Base-by-base conservation (phyloP, 1,139 yeast genomes). In the Candida sp. region DNA sequence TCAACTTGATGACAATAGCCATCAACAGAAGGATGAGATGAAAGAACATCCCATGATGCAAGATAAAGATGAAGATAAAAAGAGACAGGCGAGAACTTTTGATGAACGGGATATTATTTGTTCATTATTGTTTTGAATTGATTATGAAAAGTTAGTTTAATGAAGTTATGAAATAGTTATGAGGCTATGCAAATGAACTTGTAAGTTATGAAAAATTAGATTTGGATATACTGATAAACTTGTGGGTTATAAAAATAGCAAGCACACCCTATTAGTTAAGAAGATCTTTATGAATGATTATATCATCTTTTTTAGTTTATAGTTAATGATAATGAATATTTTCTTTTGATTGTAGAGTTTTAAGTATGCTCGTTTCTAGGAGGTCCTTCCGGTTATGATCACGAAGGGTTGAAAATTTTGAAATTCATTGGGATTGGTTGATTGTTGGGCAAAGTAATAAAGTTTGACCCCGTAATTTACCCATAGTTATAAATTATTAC, bases 91-190 rank as follows among this genome's bases (percentile, higher is more conserved):
- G 5, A 34, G 23, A 34, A 34, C 36, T 22, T 37, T 37, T 29
- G 39, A 37, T 29, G 39, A 37, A 29, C 23, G 39, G 11, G 39
- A 37, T 29, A 37, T 37, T 15, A 29, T 37, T 11, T 37, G 39
- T 33, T 37, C 39, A 12, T 37, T 37, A 30, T 29, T 37, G 12
- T 37, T 25, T 37, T 37, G 33, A 30, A 9, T n/a, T 30, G 33
- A 11, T 30, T 11, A n/a, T 8, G 19, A 30, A 9, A 12, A 30
- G 11, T 30, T 9, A 9, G 6, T 6, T 6, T 25, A 6, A 25
- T 25, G 6, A 9, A 25, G 6, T 25, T 6, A 25, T 25, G 29
- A 25, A 25, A 6, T 25, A 25, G n/a, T n/a, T n/a, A n/a, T n/a
- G n/a, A n/a, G n/a, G n/a, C 29, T 6, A 25, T 6, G 9, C 29